A percentile compares a stretch with the other conserved stretches of the same genome.
These are phyloP conservation scores for Cutaneotrichosporon mucoides DNA, from an alignment of 1,284 basidiomycete species.

Conservation along the genomic window DNA sequence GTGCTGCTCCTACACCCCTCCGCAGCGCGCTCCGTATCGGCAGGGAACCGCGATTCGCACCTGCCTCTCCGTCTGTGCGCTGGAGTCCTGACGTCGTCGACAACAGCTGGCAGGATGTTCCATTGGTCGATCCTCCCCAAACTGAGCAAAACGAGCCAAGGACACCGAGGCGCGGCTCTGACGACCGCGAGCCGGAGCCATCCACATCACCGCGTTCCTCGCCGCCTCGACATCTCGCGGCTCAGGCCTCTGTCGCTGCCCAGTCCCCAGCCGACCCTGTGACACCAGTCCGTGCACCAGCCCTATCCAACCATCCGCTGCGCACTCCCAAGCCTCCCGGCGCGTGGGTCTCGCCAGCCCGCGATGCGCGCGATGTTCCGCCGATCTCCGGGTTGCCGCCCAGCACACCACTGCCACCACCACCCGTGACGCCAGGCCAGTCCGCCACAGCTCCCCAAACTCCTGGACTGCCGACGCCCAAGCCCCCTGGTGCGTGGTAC, in stretches of 20 bases:
- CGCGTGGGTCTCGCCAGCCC: conserved; percentile 1
- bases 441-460: too few species aligned
- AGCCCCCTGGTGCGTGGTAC: too few species aligned
- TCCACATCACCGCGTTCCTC: too few species aligned
- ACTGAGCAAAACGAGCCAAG: too few species aligned
- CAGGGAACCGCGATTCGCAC: neutral
- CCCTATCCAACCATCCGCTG: too few species aligned
- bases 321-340: conserved; percentile 8
- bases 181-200: too few species aligned
- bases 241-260: neutral
- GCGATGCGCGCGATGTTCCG: neutral
- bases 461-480: too few species aligned
- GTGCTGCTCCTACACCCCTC: neutral
- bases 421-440: too few species aligned
- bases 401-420: neutral
- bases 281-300: neutral
- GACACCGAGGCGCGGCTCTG: neutral
- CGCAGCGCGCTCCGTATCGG: conserved; percentile 1
- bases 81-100: conserved; percentile 7
- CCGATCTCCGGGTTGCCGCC: neutral
- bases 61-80: neutral
- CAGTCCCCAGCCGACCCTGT: neutral
- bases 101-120: neutral
- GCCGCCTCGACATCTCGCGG: too few species aligned
- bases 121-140: too few species aligned